A percentile compares a stretch with the other conserved stretches of the same genome.
These are phyloP conservation scores for Lenwebbia sp. DNA, from an alignment of 345 rosid species.

Conservation along the genomic window DNA sequence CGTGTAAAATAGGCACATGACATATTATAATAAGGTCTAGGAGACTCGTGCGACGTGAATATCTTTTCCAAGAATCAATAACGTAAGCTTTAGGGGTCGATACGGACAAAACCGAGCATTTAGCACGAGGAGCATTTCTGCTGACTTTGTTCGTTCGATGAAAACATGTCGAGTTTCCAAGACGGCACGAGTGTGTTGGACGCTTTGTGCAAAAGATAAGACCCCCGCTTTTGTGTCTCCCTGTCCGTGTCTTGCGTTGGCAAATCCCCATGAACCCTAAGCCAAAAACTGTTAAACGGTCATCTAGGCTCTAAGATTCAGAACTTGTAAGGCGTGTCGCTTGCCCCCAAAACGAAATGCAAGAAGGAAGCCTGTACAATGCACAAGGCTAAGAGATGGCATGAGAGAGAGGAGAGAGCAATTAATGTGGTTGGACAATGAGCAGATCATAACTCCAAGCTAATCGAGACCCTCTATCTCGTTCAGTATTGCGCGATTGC, in stretches of 20 bases:
- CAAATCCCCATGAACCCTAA: constrained; percentile 17
- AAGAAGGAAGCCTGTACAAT: not conserved
- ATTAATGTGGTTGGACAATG: not conserved
- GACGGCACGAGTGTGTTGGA: constrained; percentile 32
- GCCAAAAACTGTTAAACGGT: not conserved
- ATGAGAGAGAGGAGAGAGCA: not conserved
- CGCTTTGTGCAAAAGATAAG: not conserved
- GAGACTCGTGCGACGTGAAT: not conserved
- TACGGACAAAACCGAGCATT: not conserved
- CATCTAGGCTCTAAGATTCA: not conserved
- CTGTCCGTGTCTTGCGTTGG: constrained; percentile 13
- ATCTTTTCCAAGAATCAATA: not conserved
- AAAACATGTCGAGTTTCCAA: constrained; percentile 18
- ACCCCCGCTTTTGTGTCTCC: constrained; percentile 15
- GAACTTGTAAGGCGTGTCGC: not conserved
- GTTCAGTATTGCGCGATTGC: not conserved
- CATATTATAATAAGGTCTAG: not conserved
- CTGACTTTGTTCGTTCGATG: not conserved
- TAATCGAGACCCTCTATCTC: not conserved
- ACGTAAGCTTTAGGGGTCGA: not conserved
- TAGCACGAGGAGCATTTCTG: not conserved
- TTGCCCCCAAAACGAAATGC: not conserved
- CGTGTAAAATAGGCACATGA: not conserved
- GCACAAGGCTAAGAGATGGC: not conserved
- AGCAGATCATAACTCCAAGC: not conserved